A percentile compares a stretch with the other conserved stretches of the same genome.
Evolutionary conservation across 352 stramenopile species (phyloP).

Genomic region (Pythium aquatile): DNA sequence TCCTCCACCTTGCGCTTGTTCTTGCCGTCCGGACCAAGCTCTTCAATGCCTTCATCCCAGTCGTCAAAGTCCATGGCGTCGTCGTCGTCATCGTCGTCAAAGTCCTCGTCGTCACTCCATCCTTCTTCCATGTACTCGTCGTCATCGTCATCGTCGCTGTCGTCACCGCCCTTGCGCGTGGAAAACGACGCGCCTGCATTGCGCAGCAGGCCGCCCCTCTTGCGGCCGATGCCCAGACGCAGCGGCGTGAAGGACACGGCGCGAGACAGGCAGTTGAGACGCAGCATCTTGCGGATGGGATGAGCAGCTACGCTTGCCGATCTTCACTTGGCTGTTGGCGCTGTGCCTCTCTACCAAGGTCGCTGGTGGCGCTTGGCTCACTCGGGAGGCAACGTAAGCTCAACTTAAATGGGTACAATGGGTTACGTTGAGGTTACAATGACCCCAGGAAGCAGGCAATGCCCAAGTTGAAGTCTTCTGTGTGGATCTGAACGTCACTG

Average conservation of each 20-base stretch:
- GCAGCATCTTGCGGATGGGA: slow-evolving; percentile 39
- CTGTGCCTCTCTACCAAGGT: not conserved
- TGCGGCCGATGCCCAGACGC: slow-evolving; percentile 30
- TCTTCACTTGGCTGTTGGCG: not conserved
- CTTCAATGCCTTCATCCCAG: slow-evolving; percentile 32
- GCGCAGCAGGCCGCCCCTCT: slow-evolving; percentile 22
- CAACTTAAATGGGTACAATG: slow-evolving; percentile 10
- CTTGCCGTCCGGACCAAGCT: slow-evolving; percentile 19
- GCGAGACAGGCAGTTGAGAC: slow-evolving; percentile 50
- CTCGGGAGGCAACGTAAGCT: slow-evolving; percentile 12
- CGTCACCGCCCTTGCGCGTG: slow-evolving; percentile 37
- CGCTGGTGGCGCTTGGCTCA: slow-evolving; percentile 23
- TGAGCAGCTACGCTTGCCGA: slow-evolving; percentile 5
- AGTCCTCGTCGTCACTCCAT: slow-evolving; percentile 39
- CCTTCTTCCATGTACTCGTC: slow-evolving; percentile 41
- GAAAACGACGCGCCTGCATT: slow-evolving; percentile 23
- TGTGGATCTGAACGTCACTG: no score
- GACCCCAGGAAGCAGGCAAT: not conserved
- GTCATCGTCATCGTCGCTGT: slow-evolving; percentile 34
- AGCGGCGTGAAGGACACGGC: slow-evolving; percentile 45
- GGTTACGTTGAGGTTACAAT: not conserved
- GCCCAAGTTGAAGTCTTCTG: not conserved
- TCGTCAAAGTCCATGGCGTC: slow-evolving; percentile 36
- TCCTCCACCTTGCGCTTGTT: slow-evolving; percentile 60
- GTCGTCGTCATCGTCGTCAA: slow-evolving; percentile 45